These are phyloP conservation scores for Dictyostelium capitatum DNA, from an alignment of 78 protist genomes.

Conservation along the genomic window DNA sequence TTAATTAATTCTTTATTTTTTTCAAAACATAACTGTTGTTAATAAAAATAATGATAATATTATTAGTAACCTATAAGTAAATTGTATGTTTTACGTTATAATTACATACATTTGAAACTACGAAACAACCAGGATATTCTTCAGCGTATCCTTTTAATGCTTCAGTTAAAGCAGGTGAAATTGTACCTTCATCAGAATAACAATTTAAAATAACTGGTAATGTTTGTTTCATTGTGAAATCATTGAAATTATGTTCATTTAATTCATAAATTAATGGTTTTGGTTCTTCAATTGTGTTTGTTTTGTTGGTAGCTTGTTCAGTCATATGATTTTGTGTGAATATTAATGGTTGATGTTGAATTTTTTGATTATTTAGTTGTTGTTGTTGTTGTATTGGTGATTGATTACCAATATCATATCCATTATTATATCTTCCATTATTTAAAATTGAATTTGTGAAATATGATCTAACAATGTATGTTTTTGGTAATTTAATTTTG, in stretches of 20 bases:
- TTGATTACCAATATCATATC: not conserved
- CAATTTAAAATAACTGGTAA: slow-evolving; percentile 15
- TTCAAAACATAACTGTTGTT: not conserved
- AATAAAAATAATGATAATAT: not conserved
- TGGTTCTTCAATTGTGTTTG: not conserved
- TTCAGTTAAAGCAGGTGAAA: not conserved
- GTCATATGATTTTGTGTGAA: too few species aligned
- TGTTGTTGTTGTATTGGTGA: not conserved
- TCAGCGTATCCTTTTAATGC: not conserved
- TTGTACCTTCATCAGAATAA: not conserved
- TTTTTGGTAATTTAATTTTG: too few species aligned
- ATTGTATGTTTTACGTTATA: too few species aligned
- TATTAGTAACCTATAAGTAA: too few species aligned
- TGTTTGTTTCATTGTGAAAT: not conserved
- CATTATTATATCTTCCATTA: not conserved
- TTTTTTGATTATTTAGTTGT: too few species aligned
- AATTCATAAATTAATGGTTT: slow-evolving; percentile 20
- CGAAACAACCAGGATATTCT: slow-evolving; percentile 6
- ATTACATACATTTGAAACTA: not conserved
- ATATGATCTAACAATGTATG: too few species aligned
- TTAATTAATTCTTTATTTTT: not conserved
- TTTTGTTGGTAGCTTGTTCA: not conserved
- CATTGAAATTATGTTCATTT: not conserved
- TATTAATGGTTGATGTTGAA: not conserved
- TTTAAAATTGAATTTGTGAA: not conserved